A percentile compares a stretch with the other conserved stretches of the same genome.
Evolutionary conservation across 345 rosid species (phyloP).

Genomic region (Populus euphratica): DNA sequence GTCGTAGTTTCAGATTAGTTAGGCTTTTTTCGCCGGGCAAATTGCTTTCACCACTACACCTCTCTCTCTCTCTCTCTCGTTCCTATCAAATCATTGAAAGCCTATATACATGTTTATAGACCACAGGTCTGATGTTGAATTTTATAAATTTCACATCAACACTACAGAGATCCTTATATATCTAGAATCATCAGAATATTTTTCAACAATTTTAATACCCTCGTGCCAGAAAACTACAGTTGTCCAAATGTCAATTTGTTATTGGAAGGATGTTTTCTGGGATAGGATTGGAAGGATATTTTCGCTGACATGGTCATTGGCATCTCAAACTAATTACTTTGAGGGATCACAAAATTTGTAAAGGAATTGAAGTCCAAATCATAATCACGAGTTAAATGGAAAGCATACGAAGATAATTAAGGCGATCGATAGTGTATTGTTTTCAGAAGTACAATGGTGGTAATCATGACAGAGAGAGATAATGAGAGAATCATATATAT

Average conservation of each 20-base stretch:
- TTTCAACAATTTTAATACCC: too few species aligned
- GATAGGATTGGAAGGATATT: not conserved
- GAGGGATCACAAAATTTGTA: not conserved
- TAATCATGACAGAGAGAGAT: not conserved
- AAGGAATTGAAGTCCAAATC: not conserved
- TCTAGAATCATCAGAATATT: too few species aligned
- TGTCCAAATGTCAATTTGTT: too few species aligned
- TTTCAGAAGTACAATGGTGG: not conserved
- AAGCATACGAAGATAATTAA: not conserved
- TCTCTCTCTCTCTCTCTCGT: too few species aligned
- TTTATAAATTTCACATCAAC: too few species aligned
- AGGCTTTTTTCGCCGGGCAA: not conserved
- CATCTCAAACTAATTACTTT: not conserved
- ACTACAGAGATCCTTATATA: too few species aligned
- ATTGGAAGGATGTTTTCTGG: too few species aligned
- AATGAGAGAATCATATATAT: not conserved
- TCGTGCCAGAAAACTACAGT: too few species aligned
- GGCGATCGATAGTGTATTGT: not conserved
- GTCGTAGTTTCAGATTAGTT: not conserved
- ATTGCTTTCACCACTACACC: too few species aligned
- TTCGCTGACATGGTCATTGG: not conserved
- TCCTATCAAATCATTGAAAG: too few species aligned
- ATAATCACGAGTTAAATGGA: not conserved
- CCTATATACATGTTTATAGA: too few species aligned
- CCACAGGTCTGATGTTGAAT: too few species aligned